Percentiles rank a stretch among this genome's conserved stretches.
phyloP scores from a whole-genome alignment of 139 green algal species.

The Coelastrella sp. region DNA sequence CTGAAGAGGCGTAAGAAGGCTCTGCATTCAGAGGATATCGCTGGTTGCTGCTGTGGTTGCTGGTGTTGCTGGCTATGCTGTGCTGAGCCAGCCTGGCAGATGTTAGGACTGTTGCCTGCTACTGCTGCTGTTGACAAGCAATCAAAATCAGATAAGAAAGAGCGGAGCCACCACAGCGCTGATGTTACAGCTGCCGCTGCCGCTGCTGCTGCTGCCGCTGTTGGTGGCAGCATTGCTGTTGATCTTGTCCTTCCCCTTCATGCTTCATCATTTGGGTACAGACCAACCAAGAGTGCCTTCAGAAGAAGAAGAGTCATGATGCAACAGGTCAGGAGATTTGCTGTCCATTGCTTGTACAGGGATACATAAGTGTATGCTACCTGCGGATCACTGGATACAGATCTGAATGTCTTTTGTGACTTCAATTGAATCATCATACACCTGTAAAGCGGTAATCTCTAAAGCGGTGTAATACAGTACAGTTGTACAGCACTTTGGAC shows the following conservation, averaged over 20 bases:
- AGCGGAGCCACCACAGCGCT: neutral
- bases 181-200: neutral
- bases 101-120: too few relatives aligned
- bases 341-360: neutral
- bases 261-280: neutral
- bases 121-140: constrained; percentile 2
- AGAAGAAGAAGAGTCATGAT: constrained; percentile 15
- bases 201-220: neutral
- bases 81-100: neutral
- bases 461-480: too few relatives aligned
- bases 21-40: neutral
- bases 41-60: neutral
- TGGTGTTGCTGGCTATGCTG: neutral
- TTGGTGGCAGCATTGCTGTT: neutral
- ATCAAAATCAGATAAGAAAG: too few relatives aligned
- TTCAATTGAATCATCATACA: too few relatives aligned
- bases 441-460: too few relatives aligned
- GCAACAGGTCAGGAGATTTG: constrained; percentile 26
- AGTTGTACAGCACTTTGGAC: too few relatives aligned
- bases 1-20: neutral
- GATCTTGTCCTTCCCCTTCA: constrained; percentile 32
- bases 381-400: too few relatives aligned
- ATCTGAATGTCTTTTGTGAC: too few relatives aligned
- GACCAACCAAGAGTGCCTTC: constrained; percentile 4
- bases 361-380: neutral